Evolutionary conservation across 2,329 filamentous ascomycete genomes (phyloP), one percentile per base, ranked within the genome.

Genomic region (Tolypocladium ovalisporum): DNA sequence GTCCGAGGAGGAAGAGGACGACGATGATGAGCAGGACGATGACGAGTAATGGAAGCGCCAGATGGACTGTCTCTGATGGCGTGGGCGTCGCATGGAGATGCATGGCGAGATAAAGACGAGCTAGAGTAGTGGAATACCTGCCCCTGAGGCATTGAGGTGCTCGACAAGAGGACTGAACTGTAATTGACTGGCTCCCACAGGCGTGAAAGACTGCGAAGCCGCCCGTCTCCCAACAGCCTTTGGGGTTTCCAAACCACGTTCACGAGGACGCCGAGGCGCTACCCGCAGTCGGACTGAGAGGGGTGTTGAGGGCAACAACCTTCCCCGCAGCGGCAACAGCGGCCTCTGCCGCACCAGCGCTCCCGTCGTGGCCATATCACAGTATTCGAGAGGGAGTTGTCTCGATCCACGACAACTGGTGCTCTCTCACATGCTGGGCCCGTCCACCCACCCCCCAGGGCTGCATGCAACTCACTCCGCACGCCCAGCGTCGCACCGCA

Each of bases 1-100:
- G 36, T 76, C 74, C 13, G 70, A 72, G 51, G 70, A 72, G 0
- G 71, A 73, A n/a, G 71, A 74, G 1, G 71, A 71, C 29, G 69
- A 70, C 4, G 69, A 72, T 13, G 68, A 69, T 9, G 59, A 63
- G 19, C 66, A 68, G 15, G 55, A 58, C 4, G 58, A 61, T n/a
- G 57, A 56, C 4, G 51, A 56, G 13, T 49, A 19, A 35, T 3
- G 37, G 13, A 49, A 15, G 42, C 29, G 4, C 19, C 29, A 2
- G 4, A 9, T 8, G 27, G 8, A 12, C 7, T 10, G 15, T 13
- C 27, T 13, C 12, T 49, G 27, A 32, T 9, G 44, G 47, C 47
- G 19, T 51, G 29, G 44, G 19, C 34, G 29, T 17, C 12, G 35
- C 4, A 6, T 32, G 54, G 35, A n/a, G 42, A 51, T 32, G 15